Base-by-base conservation (phyloP, 2,329 filamentous ascomycete genomes). In the Penicillium vulpinum region DNA sequence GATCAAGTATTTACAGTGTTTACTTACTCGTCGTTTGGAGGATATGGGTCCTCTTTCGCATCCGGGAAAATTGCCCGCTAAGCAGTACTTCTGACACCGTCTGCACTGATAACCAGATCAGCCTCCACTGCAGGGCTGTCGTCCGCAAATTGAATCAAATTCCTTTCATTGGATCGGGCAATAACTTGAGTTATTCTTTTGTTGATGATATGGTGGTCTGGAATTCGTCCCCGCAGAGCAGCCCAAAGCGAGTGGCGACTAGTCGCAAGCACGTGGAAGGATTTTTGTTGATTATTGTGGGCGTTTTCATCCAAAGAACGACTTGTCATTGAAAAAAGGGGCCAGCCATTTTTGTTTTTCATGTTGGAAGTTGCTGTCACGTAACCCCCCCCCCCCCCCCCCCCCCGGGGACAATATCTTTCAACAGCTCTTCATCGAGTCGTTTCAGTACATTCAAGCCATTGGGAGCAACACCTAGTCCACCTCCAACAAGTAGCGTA, bases 41-140 rank as follows among this genome's bases (percentile, higher is more conserved):
- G 70, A 61, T 72, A 77, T 2, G 65, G 60, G 41, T 75, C 71
- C 22, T 70, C 63, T 38, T 67, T 60, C 1, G 57, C 59, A 11
- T 70, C 67, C 0, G 66, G 67, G 47, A 80, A 77, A 22, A 80
- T 59, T 0, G 71, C 71, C 35, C 58, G 68, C 54, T 73, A 75
- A 2, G 68, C 68, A 0, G 66, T 68, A 45, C 75, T 75, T 46
- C 71, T 70, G 16, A 79, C 48, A 0, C 77, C 77, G 63, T 79
- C 77, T 0, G 76, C 74, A 5, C 77, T 77, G 48, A 79, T 72
- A 2, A 79, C 67, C 24, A 80, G 62, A 65, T 79, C 77, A 6
- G 71, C 76, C 41, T 73, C 66, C 10, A 66, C 63, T 16, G 72
- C 60, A 0, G 60, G 18, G 49, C 67, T 73, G 1, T 66, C 70